Percentiles rank a stretch among this genome's conserved stretches.
These are phyloP conservation scores for Gastrolobium bilobum DNA, from an alignment of 306 rosid species.

Conservation along the genomic window DNA sequence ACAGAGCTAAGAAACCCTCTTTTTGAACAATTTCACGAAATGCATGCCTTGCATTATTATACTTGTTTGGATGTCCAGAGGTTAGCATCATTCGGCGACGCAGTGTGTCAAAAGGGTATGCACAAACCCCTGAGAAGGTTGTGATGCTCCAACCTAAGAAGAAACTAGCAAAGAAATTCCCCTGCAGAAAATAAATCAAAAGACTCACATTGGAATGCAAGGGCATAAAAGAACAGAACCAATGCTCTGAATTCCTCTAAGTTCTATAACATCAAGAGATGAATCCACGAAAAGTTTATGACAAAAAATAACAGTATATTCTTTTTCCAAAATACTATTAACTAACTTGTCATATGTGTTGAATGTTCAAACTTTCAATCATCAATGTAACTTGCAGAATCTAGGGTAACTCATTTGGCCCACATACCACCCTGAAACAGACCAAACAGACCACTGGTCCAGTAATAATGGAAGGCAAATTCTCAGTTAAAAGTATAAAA, in stretches of 20 bases:
- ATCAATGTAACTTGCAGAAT: constrained; percentile 7
- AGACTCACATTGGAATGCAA: constrained; percentile 31
- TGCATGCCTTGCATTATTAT: constrained; percentile 74
- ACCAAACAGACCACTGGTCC: constrained; percentile 31
- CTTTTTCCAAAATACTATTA: constrained; percentile 26
- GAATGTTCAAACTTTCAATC: constrained; percentile 44
- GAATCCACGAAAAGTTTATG: neutral
- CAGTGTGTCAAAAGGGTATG: constrained; percentile 92
- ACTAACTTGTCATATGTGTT: constrained; percentile 8
- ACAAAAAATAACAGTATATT: constrained; percentile 9
- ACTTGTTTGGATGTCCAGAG: constrained; percentile 83
- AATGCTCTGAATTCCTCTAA: constrained; percentile 19
- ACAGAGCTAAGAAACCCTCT: constrained; percentile 83
- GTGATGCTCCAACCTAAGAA: constrained; percentile 96
- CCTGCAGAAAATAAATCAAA: constrained; percentile 59
- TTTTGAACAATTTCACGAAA: constrained; percentile 73
- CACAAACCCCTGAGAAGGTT: constrained; percentile 82
- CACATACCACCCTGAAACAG: constrained; percentile 14
- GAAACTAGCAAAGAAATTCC: constrained; percentile 90
- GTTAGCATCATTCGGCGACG: constrained; percentile 97
- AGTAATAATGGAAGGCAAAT: constrained; percentile 26
- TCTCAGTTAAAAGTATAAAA: constrained; percentile 5
- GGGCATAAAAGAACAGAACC: constrained; percentile 35
- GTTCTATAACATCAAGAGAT: constrained; percentile 16
- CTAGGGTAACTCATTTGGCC: neutral